phyloP scores from a whole-genome alignment of 805 yeast genomes.

The Candida schatavii region DNA sequence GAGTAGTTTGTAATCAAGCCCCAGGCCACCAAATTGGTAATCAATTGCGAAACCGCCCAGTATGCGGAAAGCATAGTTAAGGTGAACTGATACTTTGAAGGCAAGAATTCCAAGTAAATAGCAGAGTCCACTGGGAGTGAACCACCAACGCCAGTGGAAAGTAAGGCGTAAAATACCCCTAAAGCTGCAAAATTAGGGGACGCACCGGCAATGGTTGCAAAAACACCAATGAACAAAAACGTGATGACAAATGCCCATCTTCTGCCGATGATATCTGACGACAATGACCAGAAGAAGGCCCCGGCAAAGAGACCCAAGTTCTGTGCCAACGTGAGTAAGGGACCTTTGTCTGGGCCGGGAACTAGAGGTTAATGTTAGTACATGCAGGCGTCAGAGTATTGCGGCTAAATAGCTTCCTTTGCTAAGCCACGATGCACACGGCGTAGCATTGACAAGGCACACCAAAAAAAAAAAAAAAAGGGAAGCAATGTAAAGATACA shows the following conservation, averaged over 20 bases:
- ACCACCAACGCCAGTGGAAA: slow-evolving; percentile 33
- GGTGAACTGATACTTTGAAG: slow-evolving; percentile 23
- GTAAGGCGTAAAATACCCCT: slow-evolving; percentile 23
- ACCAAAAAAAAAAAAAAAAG: slow-evolving; percentile 13
- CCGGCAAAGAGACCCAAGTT: slow-evolving; percentile 37
- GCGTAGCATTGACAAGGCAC: too few relatives aligned
- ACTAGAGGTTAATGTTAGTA: not conserved
- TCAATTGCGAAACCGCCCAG: slow-evolving; percentile 65
- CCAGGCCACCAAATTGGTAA: slow-evolving; percentile 53
- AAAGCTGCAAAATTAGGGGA: slow-evolving; percentile 28
- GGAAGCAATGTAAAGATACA: slow-evolving; percentile 10
- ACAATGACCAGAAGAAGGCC: slow-evolving; percentile 28
- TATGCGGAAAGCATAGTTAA: slow-evolving; percentile 43
- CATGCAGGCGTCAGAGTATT: too few relatives aligned
- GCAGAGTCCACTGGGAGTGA: slow-evolving; percentile 32
- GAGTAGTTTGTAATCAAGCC: slow-evolving; percentile 51
- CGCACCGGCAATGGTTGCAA: slow-evolving; percentile 27
- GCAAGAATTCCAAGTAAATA: slow-evolving; percentile 27
- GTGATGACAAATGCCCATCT: slow-evolving; percentile 29
- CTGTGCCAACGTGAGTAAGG: slow-evolving; percentile 41
- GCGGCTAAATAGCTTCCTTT: too few relatives aligned
- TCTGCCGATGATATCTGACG: slow-evolving; percentile 30
- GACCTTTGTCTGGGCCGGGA: slow-evolving; percentile 19
- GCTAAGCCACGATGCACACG: too few relatives aligned
- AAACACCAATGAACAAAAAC: slow-evolving; percentile 23